A percentile compares a stretch with the other conserved stretches of the same genome.
Conservation (phyloP, 371 early-diverging fungal species). For the Basidiobolus meristosporus region DNA sequence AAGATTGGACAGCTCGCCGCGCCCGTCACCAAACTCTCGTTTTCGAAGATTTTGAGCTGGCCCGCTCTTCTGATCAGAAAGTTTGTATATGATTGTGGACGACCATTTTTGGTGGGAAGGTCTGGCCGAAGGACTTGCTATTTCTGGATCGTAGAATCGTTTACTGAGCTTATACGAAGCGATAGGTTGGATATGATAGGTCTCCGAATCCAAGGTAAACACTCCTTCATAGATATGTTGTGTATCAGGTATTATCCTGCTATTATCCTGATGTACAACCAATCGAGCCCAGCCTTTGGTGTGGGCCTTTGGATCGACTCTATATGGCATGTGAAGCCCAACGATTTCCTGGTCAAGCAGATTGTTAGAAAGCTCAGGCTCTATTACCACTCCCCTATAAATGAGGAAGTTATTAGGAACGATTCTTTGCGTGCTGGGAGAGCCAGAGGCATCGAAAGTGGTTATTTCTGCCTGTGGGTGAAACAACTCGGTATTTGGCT, state of each 20-base stretch:
- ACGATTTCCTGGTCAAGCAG: slow-evolving; percentile 9
- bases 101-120: slow-evolving; percentile 6
- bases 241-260: slow-evolving; percentile 3
- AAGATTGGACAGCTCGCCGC: too few relatives aligned
- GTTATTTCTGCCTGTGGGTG: slow-evolving; percentile 37
- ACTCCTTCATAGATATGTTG: slow-evolving; percentile 28
- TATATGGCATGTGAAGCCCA: slow-evolving; percentile 10
- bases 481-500: slow-evolving; percentile 49
- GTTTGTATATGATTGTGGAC: slow-evolving; percentile 40
- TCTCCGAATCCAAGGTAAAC: slow-evolving; percentile 26
- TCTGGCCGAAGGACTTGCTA: slow-evolving; percentile 13
- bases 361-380: slow-evolving; percentile 8
- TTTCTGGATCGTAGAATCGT: slow-evolving; percentile 24
- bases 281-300: slow-evolving; percentile 56
- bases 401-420: slow-evolving; percentile 20
- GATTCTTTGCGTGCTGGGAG: slow-evolving; percentile 5
- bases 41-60: too few relatives aligned
- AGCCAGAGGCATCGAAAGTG: slow-evolving; percentile 9
- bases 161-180: slow-evolving; percentile 27
- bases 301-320: too few relatives aligned
- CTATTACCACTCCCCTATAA: slow-evolving; percentile 32
- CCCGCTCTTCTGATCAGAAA: slow-evolving; percentile 10
- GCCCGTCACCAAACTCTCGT: too few relatives aligned
- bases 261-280: slow-evolving; percentile 18
- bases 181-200: slow-evolving; percentile 38